Percentiles rank a stretch among this genome's conserved stretches.
phyloP scores from a whole-genome alignment of 192 early-diverging fungal species.

The Umbelopsis sp. region DNA sequence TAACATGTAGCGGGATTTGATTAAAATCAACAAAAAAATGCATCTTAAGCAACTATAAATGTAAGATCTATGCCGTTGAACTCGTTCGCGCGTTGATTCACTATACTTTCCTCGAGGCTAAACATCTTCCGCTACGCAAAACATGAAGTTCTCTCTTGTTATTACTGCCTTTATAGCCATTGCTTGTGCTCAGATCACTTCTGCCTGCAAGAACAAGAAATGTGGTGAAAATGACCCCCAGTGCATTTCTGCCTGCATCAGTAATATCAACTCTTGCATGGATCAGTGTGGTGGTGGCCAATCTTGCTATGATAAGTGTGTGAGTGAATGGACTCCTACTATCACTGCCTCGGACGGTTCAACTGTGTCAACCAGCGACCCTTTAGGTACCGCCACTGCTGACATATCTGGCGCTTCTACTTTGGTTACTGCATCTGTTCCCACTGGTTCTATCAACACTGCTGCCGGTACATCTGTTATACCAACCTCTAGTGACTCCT shows the following conservation, averaged over 20 bases:
- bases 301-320: background rate
- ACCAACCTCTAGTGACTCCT: background rate
- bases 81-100: too few relatives aligned
- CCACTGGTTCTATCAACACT: constrained; percentile 4
- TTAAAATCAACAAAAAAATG: background rate
- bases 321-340: constrained; percentile 7
- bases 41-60: constrained; percentile 5
- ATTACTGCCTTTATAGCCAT: background rate
- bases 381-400: constrained; percentile 1
- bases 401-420: background rate
- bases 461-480: background rate
- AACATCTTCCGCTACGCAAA: background rate
- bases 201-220: background rate
- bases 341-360: background rate
- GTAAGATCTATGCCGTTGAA: too few relatives aligned
- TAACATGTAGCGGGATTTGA: background rate
- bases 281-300: background rate
- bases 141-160: constrained; percentile 14
- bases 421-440: background rate
- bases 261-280: background rate
- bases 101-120: background rate
- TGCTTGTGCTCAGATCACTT: background rate
- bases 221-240: background rate
- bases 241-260: background rate
- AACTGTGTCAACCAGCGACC: background rate